Evolutionary conservation across 2,329 filamentous ascomycete species (phyloP).

Genomic region (Fusarium metavorans): DNA sequence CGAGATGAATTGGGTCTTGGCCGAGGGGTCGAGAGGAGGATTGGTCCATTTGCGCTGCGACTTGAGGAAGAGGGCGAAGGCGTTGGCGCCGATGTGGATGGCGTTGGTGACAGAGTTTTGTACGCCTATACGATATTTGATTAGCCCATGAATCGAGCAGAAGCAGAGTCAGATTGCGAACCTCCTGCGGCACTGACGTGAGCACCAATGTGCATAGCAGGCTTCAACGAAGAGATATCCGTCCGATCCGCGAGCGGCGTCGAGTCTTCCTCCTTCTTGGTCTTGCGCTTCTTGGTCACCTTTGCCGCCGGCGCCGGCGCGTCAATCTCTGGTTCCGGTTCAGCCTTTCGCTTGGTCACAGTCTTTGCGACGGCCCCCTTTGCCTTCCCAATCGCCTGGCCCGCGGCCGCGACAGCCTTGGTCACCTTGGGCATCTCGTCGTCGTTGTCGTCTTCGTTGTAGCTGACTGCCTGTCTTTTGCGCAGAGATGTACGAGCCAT

Average conservation of each 20-base stretch:
- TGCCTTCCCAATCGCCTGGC: conserved; percentile 44
- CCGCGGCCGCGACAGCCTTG: conserved; percentile 33
- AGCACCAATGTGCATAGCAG: conserved; percentile 85
- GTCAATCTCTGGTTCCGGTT: conserved; percentile 36
- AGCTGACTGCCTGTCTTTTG: conserved; percentile 48
- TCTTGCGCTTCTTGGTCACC: conserved; percentile 58
- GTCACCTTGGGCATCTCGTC: conserved; percentile 26
- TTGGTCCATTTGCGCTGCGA: conserved; percentile 96
- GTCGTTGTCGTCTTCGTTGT: conserved; percentile 46
- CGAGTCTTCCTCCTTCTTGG: conserved; percentile 55
- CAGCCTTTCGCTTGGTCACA: conserved; percentile 49
- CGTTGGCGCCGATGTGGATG: conserved; percentile 86
- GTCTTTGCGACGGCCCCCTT: conserved; percentile 42
- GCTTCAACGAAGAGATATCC: conserved; percentile 70
- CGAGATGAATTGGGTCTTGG: conserved; percentile 76
- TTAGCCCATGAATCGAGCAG: conserved; percentile 8
- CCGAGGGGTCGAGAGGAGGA: conserved; percentile 77
- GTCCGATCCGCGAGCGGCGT: conserved; percentile 79
- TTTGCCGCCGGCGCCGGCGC: conserved; percentile 40
- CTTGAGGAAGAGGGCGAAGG: conserved; percentile 95
- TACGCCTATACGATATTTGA: conserved; percentile 68
- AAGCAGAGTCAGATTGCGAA: conserved; percentile 50
- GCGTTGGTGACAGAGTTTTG: conserved; percentile 88
- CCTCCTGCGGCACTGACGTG: conserved; percentile 93
- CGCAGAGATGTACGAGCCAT: conserved; percentile 53